Conservation (phyloP, 768 basidiomycete genomes). For the Suillus placidus region DNA sequence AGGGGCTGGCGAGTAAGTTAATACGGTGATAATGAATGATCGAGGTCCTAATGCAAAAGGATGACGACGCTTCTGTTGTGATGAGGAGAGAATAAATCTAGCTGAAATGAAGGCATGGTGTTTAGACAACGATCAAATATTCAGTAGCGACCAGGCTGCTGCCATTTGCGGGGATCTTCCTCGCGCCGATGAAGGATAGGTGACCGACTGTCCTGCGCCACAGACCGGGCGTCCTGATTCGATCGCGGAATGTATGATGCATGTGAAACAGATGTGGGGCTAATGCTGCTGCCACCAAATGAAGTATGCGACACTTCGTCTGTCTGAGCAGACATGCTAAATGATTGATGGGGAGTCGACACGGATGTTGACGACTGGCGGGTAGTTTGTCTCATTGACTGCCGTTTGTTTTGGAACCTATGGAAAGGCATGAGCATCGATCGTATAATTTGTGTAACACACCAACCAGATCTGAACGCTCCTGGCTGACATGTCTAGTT, state of each 20-base stretch:
- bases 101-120: slow-evolving; percentile 39
- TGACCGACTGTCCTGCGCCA: slow-evolving; percentile 32
- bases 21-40: slow-evolving; percentile 39
- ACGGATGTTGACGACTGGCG: slow-evolving; percentile 58
- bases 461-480: slow-evolving; percentile 86
- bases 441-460: slow-evolving; percentile 18
- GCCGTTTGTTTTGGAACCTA: slow-evolving; percentile 89
- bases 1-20: slow-evolving; percentile 39
- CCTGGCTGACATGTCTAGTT: slow-evolving; percentile 80
- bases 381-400: slow-evolving; percentile 79
- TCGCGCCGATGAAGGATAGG: slow-evolving; percentile 44
- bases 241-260: slow-evolving; percentile 44
- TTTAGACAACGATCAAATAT: slow-evolving; percentile 31
- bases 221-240: slow-evolving; percentile 43
- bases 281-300: slow-evolving; percentile 38
- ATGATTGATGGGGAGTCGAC: slow-evolving; percentile 52
- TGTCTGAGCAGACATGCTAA: slow-evolving; percentile 42
- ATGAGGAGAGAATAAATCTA: slow-evolving; percentile 29
- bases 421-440: slow-evolving; percentile 25
- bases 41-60: slow-evolving; percentile 40
- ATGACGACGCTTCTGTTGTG: slow-evolving; percentile 35
- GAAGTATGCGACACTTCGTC: slow-evolving; percentile 36
- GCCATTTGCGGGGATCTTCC: slow-evolving; percentile 53
- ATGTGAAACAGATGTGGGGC: slow-evolving; percentile 31
- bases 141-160: slow-evolving; percentile 46